Conservation (phyloP, 2,329 filamentous ascomycete genomes). For the Phialophora expanda region DNA sequence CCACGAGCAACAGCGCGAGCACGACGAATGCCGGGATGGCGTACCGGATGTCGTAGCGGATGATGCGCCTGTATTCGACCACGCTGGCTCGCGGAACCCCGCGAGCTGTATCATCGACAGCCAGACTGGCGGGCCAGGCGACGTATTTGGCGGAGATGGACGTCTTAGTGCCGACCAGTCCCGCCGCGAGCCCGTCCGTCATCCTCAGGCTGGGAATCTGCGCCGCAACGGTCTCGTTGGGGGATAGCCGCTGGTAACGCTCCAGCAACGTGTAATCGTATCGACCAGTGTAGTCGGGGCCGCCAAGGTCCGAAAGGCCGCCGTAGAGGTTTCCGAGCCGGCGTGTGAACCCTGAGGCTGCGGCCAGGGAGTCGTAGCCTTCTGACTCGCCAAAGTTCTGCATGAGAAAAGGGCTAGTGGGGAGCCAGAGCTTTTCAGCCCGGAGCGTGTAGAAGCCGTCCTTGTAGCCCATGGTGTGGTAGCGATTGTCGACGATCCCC, state of each 20-base stretch:
- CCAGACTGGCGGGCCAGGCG: slow-evolving; percentile 19
- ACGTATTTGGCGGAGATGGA: slow-evolving; percentile 23
- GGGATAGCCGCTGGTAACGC: slow-evolving; percentile 49
- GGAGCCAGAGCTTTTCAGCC: slow-evolving; percentile 23
- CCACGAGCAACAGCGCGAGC: slow-evolving; percentile 19
- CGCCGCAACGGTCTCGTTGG: slow-evolving; percentile 39
- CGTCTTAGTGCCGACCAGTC: slow-evolving; percentile 25
- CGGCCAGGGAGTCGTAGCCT: slow-evolving; percentile 22
- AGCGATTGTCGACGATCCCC: slow-evolving; percentile 25
- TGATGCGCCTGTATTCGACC: slow-evolving; percentile 39
- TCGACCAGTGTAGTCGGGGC: slow-evolving; percentile 46
- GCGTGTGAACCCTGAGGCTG: slow-evolving; percentile 18
- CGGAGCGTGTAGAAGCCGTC: slow-evolving; percentile 22
- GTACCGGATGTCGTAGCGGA: slow-evolving; percentile 45
- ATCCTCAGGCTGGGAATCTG: slow-evolving; percentile 53
- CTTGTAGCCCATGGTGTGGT: slow-evolving; percentile 17
- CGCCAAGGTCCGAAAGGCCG: slow-evolving; percentile 1
- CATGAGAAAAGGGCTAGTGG: slow-evolving; percentile 11
- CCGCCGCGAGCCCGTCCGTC: slow-evolving; percentile 46
- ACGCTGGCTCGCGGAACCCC: slow-evolving; percentile 33
- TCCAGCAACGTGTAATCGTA: slow-evolving; percentile 49
- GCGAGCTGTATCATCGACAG: slow-evolving; percentile 19
- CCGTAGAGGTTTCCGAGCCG: slow-evolving; percentile 22
- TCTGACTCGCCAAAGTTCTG: slow-evolving; percentile 20
- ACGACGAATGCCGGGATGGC: slow-evolving; percentile 43